phyloP scores from a whole-genome alignment of 495 filamentous ascomycete genomes.

The Barbatosphaeria neglecta region DNA sequence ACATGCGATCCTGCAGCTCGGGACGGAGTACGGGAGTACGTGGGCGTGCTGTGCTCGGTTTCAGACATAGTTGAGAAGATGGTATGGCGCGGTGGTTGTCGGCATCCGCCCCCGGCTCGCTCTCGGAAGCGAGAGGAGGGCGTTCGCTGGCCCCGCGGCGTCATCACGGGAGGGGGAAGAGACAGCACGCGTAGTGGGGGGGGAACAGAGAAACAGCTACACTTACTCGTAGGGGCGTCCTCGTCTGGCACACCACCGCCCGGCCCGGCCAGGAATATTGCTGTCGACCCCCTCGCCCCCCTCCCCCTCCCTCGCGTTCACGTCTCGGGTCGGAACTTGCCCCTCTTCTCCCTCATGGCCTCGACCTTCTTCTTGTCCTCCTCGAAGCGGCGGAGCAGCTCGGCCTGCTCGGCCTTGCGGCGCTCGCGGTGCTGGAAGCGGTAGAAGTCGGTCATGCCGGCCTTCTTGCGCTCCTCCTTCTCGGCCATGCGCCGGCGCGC shows the following conservation, averaged over 20 bases:
- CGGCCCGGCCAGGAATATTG: too few species aligned
- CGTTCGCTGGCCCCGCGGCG: slow-evolving; percentile 43
- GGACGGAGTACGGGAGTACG: too few species aligned
- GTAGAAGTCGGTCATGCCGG: slow-evolving; percentile 71
- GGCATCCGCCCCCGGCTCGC: slow-evolving; percentile 20
- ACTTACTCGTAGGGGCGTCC: too few species aligned
- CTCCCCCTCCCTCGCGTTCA: too few species aligned
- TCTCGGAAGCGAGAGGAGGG: slow-evolving; percentile 9
- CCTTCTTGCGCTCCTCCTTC: slow-evolving; percentile 50
- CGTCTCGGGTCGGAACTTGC: slow-evolving; percentile 43
- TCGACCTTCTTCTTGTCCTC: slow-evolving; percentile 50
- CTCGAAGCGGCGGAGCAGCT: slow-evolving; percentile 55
- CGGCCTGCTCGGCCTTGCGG: slow-evolving; percentile 67
- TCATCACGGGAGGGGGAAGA: slow-evolving; percentile 35
- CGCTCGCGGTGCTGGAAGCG: slow-evolving; percentile 86
- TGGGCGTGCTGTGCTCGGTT: too few species aligned
- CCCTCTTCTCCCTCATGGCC: slow-evolving; percentile 47
- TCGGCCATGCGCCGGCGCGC: slow-evolving; percentile 64
- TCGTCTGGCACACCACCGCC: too few species aligned
- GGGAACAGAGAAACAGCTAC: neutral
- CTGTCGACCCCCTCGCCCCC: too few species aligned
- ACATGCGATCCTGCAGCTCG: too few species aligned
- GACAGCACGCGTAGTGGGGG: slow-evolving; percentile 3
- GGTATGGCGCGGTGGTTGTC: slow-evolving; percentile 37
- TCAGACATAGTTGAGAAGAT: slow-evolving; percentile 44